Base-by-base conservation (phyloP, 2,329 filamentous ascomycete species). In the Exutisphaerella laricina region DNA sequence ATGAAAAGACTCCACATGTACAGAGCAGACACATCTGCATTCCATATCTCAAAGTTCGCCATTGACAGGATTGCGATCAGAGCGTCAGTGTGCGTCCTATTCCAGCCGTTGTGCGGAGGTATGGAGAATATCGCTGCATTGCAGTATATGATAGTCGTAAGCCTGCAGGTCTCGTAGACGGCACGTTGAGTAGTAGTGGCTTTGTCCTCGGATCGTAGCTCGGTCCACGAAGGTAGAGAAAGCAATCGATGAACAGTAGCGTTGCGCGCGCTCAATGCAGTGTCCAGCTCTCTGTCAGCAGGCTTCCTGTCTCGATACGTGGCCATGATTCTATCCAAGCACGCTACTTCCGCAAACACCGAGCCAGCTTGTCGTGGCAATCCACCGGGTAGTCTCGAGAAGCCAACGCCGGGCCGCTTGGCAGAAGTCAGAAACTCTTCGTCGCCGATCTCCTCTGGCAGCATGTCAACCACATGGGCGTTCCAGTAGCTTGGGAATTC, bases 71-170 rank as follows among this genome's bases (percentile, higher is more conserved):
- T 12, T 3, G 26, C 29, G 9, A 16, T 9, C 20, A 38, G 26
- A 12, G 9, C 4, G 23, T 12, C 14, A 9, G 41, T 39, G 16
- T 17, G 29, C 20, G 32, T 22, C 5, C 16, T 23, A 18, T 44
- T 44, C 41, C 41, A 44, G 26, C 41, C 41, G n/a, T 32, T 39
- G 28, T 44, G 35, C 5, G 32, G 28, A 10, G 41, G 41, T 10
- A 39, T 26, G n/a, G 20, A 17, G 20, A 39, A 39, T 13, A 44
- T 23, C 20, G 29, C 26, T 6, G 41, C 41, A 21, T 39, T 44
- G 25, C 34, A 39, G 12, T 44, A 44, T n/a, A 44, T 44, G 2
- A 44, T 16, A 28, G 34, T 21, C 9, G 35, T 39, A 8, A 44
- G 6, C 4, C 41, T 26, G 23, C 41, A 44, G n/a, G 25, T 13